phyloP scores from a whole-genome alignment of 2,329 filamentous ascomycete genomes.

The Pseudogymnoascus sp. region DNA sequence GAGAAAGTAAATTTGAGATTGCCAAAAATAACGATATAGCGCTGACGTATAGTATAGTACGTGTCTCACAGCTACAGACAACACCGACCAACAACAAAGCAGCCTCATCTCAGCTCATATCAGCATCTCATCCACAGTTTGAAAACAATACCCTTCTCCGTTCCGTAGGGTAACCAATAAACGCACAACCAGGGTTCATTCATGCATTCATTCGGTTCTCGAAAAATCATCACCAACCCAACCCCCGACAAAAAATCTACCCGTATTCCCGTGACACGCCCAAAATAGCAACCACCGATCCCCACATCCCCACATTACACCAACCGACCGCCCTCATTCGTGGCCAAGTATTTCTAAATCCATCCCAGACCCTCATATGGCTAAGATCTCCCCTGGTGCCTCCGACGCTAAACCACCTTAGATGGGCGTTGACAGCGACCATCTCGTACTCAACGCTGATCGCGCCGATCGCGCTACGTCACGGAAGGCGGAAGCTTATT shows the following conservation, averaged over 20 bases:
- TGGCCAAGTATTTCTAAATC: not conserved
- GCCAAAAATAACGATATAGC: not conserved
- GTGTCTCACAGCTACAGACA: not conserved
- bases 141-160: not conserved
- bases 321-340: not conserved
- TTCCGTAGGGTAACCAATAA: not conserved
- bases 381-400: not conserved
- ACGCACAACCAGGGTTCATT: not conserved
- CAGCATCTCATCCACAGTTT: not conserved
- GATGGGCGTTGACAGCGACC: not conserved
- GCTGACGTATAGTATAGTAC: not conserved
- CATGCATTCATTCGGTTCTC: not conserved
- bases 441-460: not conserved
- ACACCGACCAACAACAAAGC: not conserved
- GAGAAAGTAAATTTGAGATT: not conserved
- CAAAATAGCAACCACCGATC: not conserved
- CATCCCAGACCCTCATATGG: not conserved
- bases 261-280: slow-evolving; percentile 1
- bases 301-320: not conserved
- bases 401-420: not conserved
- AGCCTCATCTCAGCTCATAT: not conserved
- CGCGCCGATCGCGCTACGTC: not conserved
- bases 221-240: not conserved
- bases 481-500: slow-evolving; percentile 7
- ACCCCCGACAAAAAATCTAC: not conserved